phyloP scores from a whole-genome alignment of 352 stramenopile species.

The Phytophthora colocasiae region DNA sequence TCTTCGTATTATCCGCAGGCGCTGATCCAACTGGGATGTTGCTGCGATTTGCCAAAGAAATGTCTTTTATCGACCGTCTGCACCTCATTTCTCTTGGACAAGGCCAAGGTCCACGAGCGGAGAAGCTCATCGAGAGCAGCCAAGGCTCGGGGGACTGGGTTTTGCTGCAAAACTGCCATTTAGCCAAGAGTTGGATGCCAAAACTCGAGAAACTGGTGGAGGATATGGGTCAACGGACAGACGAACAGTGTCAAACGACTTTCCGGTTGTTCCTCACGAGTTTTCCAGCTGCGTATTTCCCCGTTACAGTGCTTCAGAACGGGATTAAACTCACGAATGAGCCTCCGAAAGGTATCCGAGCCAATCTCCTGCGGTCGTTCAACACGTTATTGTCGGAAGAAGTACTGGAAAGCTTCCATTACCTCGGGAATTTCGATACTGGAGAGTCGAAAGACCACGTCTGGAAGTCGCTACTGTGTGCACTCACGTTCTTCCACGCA shows the following conservation, averaged over 20 bases:
- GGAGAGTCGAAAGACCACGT: slow-evolving; percentile 62
- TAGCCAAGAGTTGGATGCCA: slow-evolving; percentile 95
- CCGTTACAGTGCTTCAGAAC: slow-evolving; percentile 93
- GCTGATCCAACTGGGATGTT: slow-evolving; percentile 94
- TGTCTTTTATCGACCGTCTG: slow-evolving; percentile 86
- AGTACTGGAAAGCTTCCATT: slow-evolving; percentile 63
- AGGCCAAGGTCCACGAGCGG: slow-evolving; percentile 91
- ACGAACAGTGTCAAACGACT: slow-evolving; percentile 59
- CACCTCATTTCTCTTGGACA: slow-evolving; percentile 94
- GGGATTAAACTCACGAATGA: slow-evolving; percentile 95
- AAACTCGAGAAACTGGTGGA: slow-evolving; percentile 93
- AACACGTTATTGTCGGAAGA: slow-evolving; percentile 88
- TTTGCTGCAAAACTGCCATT: slow-evolving; percentile 94
- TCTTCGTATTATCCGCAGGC: slow-evolving; percentile 93
- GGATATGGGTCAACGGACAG: slow-evolving; percentile 70
- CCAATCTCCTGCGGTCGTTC: slow-evolving; percentile 91
- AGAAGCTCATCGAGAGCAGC: slow-evolving; percentile 90
- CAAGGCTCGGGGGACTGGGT: slow-evolving; percentile 93
- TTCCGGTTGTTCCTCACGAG: slow-evolving; percentile 95
- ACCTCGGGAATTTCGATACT: slow-evolving; percentile 66
- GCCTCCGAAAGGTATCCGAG: slow-evolving; percentile 91
- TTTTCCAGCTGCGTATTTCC: slow-evolving; percentile 93
- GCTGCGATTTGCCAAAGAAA: slow-evolving; percentile 92
- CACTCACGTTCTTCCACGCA: slow-evolving; percentile 94
- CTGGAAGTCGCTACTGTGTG: slow-evolving; percentile 92